A percentile compares a stretch with the other conserved stretches of the same genome.
Conservation (phyloP, 371 early-diverging fungal species). For the Actinomucor elegans region DNA sequence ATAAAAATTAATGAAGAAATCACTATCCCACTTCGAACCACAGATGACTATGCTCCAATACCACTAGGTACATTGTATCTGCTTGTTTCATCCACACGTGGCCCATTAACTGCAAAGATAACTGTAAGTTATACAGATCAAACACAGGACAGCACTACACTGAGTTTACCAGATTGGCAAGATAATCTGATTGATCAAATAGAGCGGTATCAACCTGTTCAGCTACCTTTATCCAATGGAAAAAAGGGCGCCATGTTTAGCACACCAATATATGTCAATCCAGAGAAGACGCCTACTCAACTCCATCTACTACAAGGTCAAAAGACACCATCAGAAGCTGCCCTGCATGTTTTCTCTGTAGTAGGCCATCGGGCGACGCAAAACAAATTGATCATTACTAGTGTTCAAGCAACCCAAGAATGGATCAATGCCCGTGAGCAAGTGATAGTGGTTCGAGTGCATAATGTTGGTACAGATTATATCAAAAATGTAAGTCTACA, state of each 20-base stretch:
- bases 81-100: constrained; percentile 21
- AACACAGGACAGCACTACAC: not conserved
- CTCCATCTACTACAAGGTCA: not conserved
- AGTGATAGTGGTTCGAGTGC: constrained; percentile 12
- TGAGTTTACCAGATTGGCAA: constrained; percentile 29
- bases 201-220: constrained; percentile 8
- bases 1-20: constrained; percentile 5
- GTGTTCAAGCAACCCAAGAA: constrained; percentile 1
- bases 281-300: not conserved
- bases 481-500: not conserved
- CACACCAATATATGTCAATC: constrained; percentile 13
- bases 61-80: constrained; percentile 20
- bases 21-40: constrained; percentile 5
- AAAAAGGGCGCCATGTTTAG: constrained; percentile 8
- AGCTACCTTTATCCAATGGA: not conserved
- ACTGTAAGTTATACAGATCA: constrained; percentile 9
- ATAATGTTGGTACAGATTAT: constrained; percentile 15
- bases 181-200: constrained; percentile 6
- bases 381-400: not conserved
- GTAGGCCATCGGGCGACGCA: not conserved
- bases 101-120: constrained; percentile 4
- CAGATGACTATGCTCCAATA: constrained; percentile 4
- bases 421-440: constrained; percentile 8
- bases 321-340: not conserved
- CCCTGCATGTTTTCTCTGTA: constrained; percentile 15